phyloP scores from a whole-genome alignment of 345 rosid genomes.

The Lepidium sativum region DNA sequence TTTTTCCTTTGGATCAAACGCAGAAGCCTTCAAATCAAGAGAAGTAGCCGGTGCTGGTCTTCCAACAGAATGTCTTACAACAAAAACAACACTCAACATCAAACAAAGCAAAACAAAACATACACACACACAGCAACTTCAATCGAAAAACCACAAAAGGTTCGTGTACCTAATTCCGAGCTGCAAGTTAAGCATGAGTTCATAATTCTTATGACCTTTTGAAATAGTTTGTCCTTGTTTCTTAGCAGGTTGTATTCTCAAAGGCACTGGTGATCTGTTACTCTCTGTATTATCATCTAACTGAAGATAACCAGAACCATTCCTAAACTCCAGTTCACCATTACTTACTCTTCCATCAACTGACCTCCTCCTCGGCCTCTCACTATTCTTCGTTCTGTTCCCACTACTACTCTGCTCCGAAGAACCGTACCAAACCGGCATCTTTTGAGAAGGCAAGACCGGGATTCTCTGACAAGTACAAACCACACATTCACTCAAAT shows the following conservation, averaged over 20 bases:
- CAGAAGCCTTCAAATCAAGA: constrained; percentile 81
- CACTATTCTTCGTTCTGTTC: constrained; percentile 26
- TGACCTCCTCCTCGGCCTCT: constrained; percentile 49
- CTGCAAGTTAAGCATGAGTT: constrained; percentile 97
- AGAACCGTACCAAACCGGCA: constrained; percentile 50
- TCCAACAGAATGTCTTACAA: constrained; percentile 76
- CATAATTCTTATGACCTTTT: constrained; percentile 93
- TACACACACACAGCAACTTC: not conserved
- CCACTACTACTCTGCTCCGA: constrained; percentile 30
- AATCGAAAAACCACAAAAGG: not conserved
- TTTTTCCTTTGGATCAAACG: constrained; percentile 89
- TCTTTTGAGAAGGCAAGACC: constrained; percentile 75
- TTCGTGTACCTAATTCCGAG: constrained; percentile 71
- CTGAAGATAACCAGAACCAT: constrained; percentile 34
- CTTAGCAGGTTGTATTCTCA: constrained; percentile 54
- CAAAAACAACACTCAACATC: not conserved
- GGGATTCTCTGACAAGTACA: constrained; percentile 53
- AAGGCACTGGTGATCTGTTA: constrained; percentile 18
- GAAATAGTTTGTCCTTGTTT: constrained; percentile 79
- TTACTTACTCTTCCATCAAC: constrained; percentile 61
- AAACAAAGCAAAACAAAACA: not conserved
- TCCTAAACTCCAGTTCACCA: constrained; percentile 33
- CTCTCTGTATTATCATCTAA: constrained; percentile 34
- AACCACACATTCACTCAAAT: constrained; percentile 53
- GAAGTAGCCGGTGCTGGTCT: constrained; percentile 83